Percentiles rank a stretch among this genome's conserved stretches.
phyloP scores from a whole-genome alignment of 2,329 filamentous ascomycete species.

The Beauveria sp. region DNA sequence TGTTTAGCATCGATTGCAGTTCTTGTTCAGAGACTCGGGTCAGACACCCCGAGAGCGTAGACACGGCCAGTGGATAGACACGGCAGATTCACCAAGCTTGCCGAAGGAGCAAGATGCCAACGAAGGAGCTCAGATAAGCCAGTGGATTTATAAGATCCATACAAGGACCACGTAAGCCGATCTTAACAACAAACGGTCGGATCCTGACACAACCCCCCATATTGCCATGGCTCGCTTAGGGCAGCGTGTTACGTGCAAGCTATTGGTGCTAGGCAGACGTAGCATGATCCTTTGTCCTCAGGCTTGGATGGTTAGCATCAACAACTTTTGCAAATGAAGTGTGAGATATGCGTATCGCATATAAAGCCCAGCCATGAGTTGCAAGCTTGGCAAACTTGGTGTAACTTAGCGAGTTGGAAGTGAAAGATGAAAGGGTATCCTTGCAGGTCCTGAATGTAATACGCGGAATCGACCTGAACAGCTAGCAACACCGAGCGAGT shows the following conservation, averaged over 20 bases:
- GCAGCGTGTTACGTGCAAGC: neutral
- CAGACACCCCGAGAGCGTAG: neutral
- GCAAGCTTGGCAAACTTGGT: neutral
- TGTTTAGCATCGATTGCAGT: neutral
- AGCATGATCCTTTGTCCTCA: neutral
- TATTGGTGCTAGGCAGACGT: neutral
- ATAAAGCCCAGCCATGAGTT: neutral
- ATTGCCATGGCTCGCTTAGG: neutral
- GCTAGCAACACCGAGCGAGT: neutral
- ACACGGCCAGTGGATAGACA: neutral
- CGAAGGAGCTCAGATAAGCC: neutral
- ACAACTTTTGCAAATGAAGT: too few species aligned
- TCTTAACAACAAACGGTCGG: neutral
- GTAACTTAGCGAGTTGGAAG: neutral
- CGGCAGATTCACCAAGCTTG: neutral
- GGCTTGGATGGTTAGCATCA: neutral
- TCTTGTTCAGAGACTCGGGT: neutral
- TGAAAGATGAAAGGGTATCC: neutral
- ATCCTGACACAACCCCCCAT: neutral
- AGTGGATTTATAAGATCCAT: neutral
- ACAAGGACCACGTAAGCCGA: neutral
- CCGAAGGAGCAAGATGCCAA: neutral
- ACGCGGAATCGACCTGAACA: neutral
- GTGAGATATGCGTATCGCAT: neutral
- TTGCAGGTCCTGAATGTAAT: too few species aligned